Evolutionary conservation across 164 flowering plant genomes (phyloP), one percentile per base, ranked within the genome.

Genomic region (Aristolochia fimbriata): DNA sequence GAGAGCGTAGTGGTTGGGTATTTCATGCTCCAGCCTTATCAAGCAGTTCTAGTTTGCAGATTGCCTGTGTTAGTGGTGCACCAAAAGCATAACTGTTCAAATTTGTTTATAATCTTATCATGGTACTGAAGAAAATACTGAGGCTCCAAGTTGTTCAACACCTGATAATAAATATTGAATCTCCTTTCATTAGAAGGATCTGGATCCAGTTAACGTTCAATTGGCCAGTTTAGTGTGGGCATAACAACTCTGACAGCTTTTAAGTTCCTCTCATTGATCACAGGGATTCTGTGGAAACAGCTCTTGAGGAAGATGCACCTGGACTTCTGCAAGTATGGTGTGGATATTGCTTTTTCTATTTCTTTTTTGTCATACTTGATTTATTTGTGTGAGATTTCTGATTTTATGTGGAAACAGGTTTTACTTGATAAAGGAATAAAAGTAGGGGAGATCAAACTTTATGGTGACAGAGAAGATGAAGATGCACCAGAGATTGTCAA

Each of bases 241-340:
- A 15, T 30, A 15, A 15, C 37, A 4, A 31, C 30, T 49, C 27
- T 17, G 23, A 15, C 10, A 56, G 3, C 49, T 24, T 37, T 37
- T 3, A 37, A 10, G 3, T 15, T 33, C 16, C 33, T 52, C 4
- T 30, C 59, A 64, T 59, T 20, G 58, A 61, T 51, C 80, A 65
- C 83, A 93, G 98, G 70, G 77, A 81, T 67, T 90, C 87, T 1
- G 75, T 81, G 66, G 85, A 79, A 74, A 82, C 80, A 30, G 96
- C 98, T 10, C 62, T 93, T 55, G 88, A 87, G 73, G 98, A 93
- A 73, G 98, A 93, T 87, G 97, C 87, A 66, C 97, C 98, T 58
- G 98, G 87, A 57, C 92, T 93, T 57, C 78, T 93, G 57, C 74
- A 78, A 96, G 98, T 87, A 77, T 52, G 50, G 49, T 31, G 10